phyloP scores from a whole-genome alignment of 2,329 filamentous ascomycete genomes.

The Geoglossum cookeanum region DNA sequence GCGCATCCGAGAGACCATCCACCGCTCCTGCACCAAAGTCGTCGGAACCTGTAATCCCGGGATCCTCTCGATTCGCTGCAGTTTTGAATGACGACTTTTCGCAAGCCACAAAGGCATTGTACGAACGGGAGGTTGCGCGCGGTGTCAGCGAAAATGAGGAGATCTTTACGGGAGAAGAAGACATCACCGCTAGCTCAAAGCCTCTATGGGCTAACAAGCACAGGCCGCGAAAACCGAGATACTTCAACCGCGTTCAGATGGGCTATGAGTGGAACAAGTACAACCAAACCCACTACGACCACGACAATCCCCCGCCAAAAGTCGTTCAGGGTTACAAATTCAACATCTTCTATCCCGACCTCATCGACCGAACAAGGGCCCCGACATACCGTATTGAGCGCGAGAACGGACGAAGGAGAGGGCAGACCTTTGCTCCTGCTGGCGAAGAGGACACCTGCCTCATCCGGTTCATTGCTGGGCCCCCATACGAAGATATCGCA shows the following conservation, averaged over 20 bases:
- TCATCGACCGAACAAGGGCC: constrained; percentile 85
- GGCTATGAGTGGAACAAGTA: constrained; percentile 99
- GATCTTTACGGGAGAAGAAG: constrained; percentile 80
- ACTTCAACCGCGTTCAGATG: constrained; percentile 97
- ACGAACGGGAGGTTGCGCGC: constrained; percentile 80
- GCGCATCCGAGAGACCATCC: constrained; percentile 15
- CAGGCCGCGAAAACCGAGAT: constrained; percentile 75
- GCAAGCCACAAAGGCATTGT: constrained; percentile 69
- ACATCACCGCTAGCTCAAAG: constrained; percentile 42
- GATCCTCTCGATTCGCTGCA: constrained; percentile 49
- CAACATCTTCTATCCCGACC: constrained; percentile 96
- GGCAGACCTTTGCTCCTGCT: constrained; percentile 80
- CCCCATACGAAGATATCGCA: constrained; percentile 90
- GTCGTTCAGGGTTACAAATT: constrained; percentile 99
- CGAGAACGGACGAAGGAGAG: constrained; percentile 72
- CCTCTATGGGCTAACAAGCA: constrained; percentile 73
- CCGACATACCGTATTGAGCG: constrained; percentile 93
- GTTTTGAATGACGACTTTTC: constrained; percentile 62
- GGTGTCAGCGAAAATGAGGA: constrained; percentile 90
- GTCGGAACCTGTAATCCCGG: constrained; percentile 21
- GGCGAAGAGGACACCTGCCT: constrained; percentile 95
- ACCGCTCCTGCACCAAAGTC: constrained; percentile 11
- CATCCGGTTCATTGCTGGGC: constrained; percentile 85
- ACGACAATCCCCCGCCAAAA: constrained; percentile 93
- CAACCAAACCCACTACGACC: constrained; percentile 98